Percentiles rank a stretch among this genome's conserved stretches.
These are phyloP conservation scores for Fraxinus sp. DNA, from an alignment of 305 asterid genomes.

Conservation along the genomic window DNA sequence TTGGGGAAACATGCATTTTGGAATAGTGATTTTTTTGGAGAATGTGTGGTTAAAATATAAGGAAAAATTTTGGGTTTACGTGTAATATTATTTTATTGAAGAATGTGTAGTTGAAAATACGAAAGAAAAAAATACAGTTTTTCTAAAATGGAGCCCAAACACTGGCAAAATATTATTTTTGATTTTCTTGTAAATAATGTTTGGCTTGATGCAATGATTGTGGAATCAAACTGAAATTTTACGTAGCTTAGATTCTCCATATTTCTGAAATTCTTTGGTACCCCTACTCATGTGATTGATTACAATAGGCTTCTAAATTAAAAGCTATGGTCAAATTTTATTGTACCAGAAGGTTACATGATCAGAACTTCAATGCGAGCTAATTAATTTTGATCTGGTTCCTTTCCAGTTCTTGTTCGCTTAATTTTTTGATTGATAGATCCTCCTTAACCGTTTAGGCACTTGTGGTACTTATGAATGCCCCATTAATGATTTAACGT, in stretches of 20 bases:
- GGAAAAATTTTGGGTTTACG: not conserved
- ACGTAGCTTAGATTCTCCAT: not conserved
- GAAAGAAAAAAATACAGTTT: not conserved
- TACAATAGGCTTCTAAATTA: not conserved
- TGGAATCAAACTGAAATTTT: slow-evolving; percentile 7
- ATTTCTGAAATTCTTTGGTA: not conserved
- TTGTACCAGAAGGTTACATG: not conserved
- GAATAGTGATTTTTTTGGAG: not conserved
- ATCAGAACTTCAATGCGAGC: not conserved
- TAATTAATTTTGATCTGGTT: not conserved
- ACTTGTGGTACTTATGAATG: not conserved
- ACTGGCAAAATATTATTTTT: not conserved
- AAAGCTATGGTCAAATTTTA: slow-evolving; percentile 1
- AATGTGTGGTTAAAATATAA: not conserved
- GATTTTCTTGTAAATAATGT: not conserved
- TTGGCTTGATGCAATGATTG: slow-evolving; percentile 5
- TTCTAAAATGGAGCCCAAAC: not conserved
- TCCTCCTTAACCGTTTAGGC: not conserved
- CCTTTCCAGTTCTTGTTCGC: not conserved
- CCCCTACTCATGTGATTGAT: slow-evolving; percentile 3
- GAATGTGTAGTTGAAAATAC: not conserved
- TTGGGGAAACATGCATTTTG: not conserved
- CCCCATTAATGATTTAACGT: not conserved
- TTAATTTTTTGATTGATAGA: not conserved
- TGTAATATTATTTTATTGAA: not conserved